These are phyloP conservation scores for Vigna angularis DNA, from an alignment of 306 rosid genomes.

Conservation along the genomic window DNA sequence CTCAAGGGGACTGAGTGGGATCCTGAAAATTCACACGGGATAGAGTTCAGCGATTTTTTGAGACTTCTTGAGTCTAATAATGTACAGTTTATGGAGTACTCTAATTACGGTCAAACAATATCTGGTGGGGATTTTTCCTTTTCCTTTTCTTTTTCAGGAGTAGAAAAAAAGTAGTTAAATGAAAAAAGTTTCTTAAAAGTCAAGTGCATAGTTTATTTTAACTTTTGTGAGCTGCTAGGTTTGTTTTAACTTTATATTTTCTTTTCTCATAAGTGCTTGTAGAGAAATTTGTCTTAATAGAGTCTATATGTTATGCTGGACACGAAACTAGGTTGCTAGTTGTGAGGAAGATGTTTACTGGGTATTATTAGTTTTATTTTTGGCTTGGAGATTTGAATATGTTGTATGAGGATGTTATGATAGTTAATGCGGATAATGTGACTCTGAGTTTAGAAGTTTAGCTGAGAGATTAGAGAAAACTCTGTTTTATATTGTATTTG, in stretches of 20 bases:
- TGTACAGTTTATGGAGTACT: slow-evolving; percentile 88
- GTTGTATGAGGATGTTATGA: slow-evolving; percentile 19
- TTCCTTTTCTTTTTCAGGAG: not conserved
- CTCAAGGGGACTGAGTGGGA: slow-evolving; percentile 93
- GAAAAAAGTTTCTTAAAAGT: not conserved
- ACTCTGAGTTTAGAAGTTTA: slow-evolving; percentile 18
- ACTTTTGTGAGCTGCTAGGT: not conserved
- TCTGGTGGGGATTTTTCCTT: slow-evolving; percentile 60
- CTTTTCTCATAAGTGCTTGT: not conserved
- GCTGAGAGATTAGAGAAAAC: slow-evolving; percentile 13
- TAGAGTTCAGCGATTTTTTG: slow-evolving; percentile 83
- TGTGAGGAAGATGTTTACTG: not conserved
- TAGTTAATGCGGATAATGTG: not conserved
- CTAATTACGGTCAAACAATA: slow-evolving; percentile 88
- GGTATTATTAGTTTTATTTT: slow-evolving; percentile 9
- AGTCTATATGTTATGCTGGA: not conserved
- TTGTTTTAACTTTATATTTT: not conserved
- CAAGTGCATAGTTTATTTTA: not conserved
- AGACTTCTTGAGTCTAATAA: slow-evolving; percentile 78
- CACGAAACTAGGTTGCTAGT: not conserved
- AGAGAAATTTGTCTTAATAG: not conserved
- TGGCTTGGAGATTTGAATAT: slow-evolving; percentile 5
- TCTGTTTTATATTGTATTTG: not conserved
- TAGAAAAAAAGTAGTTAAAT: not conserved
- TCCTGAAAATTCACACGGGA: slow-evolving; percentile 88